These are phyloP conservation scores for Petunia secreta DNA, from an alignment of 257 asterid genomes.

Conservation along the genomic window DNA sequence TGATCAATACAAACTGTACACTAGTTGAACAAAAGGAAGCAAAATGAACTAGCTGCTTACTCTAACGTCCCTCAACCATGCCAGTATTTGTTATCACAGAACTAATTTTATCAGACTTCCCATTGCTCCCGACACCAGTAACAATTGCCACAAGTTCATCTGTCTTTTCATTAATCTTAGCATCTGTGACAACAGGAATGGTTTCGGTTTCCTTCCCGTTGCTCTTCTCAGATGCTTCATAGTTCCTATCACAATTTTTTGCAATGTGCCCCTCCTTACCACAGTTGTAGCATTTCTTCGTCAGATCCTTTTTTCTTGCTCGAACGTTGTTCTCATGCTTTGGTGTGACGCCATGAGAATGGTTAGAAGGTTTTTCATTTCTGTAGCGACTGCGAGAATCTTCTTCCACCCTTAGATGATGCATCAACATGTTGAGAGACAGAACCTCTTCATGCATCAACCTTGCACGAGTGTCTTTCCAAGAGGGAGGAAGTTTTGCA, in stretches of 20 bases:
- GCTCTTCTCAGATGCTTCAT: slow-evolving; percentile 34
- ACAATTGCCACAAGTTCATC: background rate
- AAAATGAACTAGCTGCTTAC: background rate
- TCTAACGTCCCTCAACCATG: background rate
- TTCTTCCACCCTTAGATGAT: slow-evolving; percentile 59
- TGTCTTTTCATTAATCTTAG: background rate
- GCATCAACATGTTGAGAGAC: slow-evolving; percentile 48
- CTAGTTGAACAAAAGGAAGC: background rate
- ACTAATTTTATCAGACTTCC: background rate
- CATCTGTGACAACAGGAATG: slow-evolving; percentile 24
- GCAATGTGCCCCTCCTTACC: slow-evolving; percentile 56
- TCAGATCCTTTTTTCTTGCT: slow-evolving; percentile 36
- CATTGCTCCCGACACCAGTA: background rate
- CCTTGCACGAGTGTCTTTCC: slow-evolving; percentile 60
- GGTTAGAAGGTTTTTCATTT: slow-evolving; percentile 32
- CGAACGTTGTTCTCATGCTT: slow-evolving; percentile 35
- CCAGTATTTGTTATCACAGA: background rate
- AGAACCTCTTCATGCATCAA: slow-evolving; percentile 57
- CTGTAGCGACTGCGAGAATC: slow-evolving; percentile 42
- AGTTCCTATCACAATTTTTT: slow-evolving; percentile 41
- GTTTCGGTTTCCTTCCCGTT: slow-evolving; percentile 33
- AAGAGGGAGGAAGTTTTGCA: slow-evolving; percentile 76
- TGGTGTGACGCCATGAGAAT: slow-evolving; percentile 17
- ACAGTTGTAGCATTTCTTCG: slow-evolving; percentile 53
- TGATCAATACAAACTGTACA: background rate